A percentile compares a stretch with the other conserved stretches of the same genome.
These are phyloP conservation scores for rapeseed (Brassica napus) DNA, from an alignment of 345 rosid genomes.

Conservation along the genomic window DNA sequence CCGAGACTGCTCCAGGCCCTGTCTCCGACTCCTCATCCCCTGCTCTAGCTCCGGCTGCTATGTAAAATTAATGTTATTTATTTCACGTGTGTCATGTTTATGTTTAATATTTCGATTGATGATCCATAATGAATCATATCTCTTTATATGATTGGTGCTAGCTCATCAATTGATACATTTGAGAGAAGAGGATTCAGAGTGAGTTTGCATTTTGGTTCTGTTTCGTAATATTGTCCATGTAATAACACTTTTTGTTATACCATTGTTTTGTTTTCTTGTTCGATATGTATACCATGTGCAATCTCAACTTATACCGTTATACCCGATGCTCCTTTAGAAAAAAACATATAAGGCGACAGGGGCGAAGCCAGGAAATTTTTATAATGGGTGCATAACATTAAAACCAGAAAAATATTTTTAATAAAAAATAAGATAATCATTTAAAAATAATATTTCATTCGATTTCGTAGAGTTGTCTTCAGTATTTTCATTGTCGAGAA, in stretches of 20 bases:
- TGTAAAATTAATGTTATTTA: slow-evolving; percentile 15
- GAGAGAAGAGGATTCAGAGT: slow-evolving; percentile 17
- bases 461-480: too few species aligned
- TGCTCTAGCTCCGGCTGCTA: slow-evolving; percentile 38
- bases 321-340: neutral
- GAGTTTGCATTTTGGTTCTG: slow-evolving; percentile 15
- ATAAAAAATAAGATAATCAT: too few species aligned
- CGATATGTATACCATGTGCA: neutral
- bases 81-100: neutral
- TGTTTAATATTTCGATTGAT: slow-evolving; percentile 10
- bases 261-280: slow-evolving; percentile 19
- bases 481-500: too few species aligned
- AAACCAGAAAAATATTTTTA: too few species aligned
- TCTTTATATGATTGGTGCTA: neutral
- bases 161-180: slow-evolving; percentile 5
- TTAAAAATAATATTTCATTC: too few species aligned
- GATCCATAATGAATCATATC: neutral
- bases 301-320: neutral
- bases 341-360: too few species aligned
- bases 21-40: slow-evolving; percentile 39
- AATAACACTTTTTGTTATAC: slow-evolving; percentile 6
- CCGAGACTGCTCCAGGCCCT: slow-evolving; percentile 19
- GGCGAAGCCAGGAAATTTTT: too few species aligned
- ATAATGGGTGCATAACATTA: too few species aligned
- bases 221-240: slow-evolving; percentile 8